These are phyloP conservation scores for Tremella mesenterica DNA, from an alignment of 768 basidiomycete genomes.

Conservation along the genomic window DNA sequence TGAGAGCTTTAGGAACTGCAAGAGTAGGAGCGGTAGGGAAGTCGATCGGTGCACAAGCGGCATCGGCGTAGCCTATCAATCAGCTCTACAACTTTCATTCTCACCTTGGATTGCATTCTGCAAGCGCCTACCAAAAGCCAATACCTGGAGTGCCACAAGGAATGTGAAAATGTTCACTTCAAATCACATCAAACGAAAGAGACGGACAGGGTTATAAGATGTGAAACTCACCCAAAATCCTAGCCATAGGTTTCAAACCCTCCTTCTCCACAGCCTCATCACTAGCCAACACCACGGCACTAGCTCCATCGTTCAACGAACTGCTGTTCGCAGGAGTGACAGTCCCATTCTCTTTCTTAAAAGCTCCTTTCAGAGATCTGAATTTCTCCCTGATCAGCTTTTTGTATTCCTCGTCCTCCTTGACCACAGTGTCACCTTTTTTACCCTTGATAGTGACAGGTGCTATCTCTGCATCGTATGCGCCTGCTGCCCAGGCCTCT, in stretches of 20 bases:
- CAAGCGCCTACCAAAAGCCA: background rate
- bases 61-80: constrained; percentile 80
- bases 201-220: background rate
- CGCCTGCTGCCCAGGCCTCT: constrained; percentile 75
- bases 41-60: constrained; percentile 90
- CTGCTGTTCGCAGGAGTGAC: constrained; percentile 98
- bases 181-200: background rate
- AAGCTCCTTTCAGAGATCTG: constrained; percentile 75
- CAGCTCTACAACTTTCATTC: background rate
- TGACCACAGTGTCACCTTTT: constrained; percentile 62
- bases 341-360: constrained; percentile 67
- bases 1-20: constrained; percentile 77
- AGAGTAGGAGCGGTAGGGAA: constrained; percentile 92
- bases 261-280: constrained; percentile 85
- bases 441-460: constrained; percentile 81
- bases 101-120: too few species aligned
- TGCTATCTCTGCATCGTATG: constrained; percentile 77
- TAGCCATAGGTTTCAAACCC: constrained; percentile 85
- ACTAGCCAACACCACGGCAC: constrained; percentile 88
- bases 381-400: constrained; percentile 91
- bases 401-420: constrained; percentile 98
- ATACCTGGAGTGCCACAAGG: background rate
- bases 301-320: constrained; percentile 89
- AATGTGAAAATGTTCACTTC: background rate
- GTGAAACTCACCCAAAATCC: constrained; percentile 69